phyloP scores from a whole-genome alignment of 139 green algal species.

The Penium margaritaceum region DNA sequence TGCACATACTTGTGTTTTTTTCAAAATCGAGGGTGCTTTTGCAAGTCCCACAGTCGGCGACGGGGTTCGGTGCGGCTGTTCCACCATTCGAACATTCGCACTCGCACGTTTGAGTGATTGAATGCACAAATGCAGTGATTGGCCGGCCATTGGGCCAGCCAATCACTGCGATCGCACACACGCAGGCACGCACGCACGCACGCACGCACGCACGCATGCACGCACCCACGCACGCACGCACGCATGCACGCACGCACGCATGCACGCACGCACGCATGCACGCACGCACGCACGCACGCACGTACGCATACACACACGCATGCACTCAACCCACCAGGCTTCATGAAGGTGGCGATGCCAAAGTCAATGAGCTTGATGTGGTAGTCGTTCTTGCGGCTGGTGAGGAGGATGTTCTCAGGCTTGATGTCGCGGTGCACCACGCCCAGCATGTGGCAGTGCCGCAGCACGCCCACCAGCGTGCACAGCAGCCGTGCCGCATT shows the following conservation, averaged over 20 bases:
- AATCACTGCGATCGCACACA: too few relatives aligned
- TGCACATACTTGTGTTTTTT: too few relatives aligned
- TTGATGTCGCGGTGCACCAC: not conserved
- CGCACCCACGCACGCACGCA: not conserved
- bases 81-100: too few relatives aligned
- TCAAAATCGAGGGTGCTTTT: too few relatives aligned
- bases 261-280: not conserved
- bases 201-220: not conserved
- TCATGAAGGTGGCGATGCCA: constrained; percentile 78
- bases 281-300: too few relatives aligned
- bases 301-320: too few relatives aligned
- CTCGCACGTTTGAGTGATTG: too few relatives aligned
- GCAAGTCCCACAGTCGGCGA: too few relatives aligned
- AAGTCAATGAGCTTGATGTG: constrained; percentile 89
- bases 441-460: not conserved
- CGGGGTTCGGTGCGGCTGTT: too few relatives aligned
- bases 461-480: not conserved
- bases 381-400: constrained; percentile 53
- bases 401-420: constrained; percentile 24
- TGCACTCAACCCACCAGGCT: constrained; percentile 43
- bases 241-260: not conserved
- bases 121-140: too few relatives aligned
- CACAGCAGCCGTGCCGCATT: not conserved
- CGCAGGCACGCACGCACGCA: too few relatives aligned
- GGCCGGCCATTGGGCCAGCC: too few relatives aligned